These are phyloP conservation scores for Salvia sclarea DNA, from an alignment of 305 asterid genomes.

Conservation along the genomic window DNA sequence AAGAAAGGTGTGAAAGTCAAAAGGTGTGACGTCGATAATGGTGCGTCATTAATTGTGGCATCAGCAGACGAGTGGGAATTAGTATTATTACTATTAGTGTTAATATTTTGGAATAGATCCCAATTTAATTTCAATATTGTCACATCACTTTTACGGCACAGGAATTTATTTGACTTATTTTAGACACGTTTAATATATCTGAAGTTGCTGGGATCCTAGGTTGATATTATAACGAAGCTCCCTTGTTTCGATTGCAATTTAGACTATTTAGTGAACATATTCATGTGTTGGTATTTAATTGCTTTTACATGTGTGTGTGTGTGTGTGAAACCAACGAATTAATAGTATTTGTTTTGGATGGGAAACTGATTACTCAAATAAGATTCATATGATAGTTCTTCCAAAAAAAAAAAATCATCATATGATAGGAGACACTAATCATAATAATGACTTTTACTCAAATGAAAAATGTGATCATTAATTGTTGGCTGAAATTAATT, in stretches of 20 bases:
- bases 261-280: neutral
- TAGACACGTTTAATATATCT: neutral
- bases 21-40: neutral
- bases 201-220: conserved; percentile 4
- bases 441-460: no score
- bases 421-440: no score
- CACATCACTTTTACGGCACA: neutral
- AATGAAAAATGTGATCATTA: no score
- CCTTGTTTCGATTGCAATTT: neutral
- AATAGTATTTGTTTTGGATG: no score
- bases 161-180: neutral
- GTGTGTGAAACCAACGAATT: neutral
- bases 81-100: neutral
- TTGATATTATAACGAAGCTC: neutral
- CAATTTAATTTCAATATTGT: neutral
- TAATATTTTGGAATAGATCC: neutral
- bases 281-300: no score
- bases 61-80: conserved; percentile 20
- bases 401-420: no score
- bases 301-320: neutral
- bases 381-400: no score
- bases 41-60: neutral
- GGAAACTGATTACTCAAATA: no score
- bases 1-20: neutral
- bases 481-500: no score